Conservation (phyloP, 768 basidiomycete genomes). For the Rubroboletus pulcherrimus region DNA sequence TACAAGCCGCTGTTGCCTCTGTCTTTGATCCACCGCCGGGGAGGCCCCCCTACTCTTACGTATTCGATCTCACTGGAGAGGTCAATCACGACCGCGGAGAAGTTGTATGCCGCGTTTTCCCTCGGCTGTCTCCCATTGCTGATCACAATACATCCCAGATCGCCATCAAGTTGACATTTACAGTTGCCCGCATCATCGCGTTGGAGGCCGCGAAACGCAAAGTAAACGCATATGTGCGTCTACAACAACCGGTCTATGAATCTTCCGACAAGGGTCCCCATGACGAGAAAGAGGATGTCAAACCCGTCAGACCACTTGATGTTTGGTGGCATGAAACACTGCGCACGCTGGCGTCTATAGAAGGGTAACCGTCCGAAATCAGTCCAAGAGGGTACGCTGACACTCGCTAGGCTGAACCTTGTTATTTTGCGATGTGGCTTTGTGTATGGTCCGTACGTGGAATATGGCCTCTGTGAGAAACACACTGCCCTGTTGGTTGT, state of each 20-base stretch:
- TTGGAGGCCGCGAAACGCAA: conserved; percentile 76
- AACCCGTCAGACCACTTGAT: conserved; percentile 66
- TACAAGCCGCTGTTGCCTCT: conserved; percentile 59
- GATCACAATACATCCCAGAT: conserved; percentile 45
- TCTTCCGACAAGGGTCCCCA: conserved; percentile 60
- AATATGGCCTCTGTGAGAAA: conserved; percentile 61
- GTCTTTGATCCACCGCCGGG: conserved; percentile 72
- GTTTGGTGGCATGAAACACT: conserved; percentile 89
- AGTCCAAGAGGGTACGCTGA: background rate
- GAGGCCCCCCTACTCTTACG: conserved; percentile 66
- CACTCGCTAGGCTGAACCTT: conserved; percentile 61
- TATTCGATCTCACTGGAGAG: conserved; percentile 86
- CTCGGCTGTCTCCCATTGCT: background rate
- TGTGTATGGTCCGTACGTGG: conserved; percentile 78
- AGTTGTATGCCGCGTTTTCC: conserved; percentile 44
- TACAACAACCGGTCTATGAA: conserved; percentile 78
- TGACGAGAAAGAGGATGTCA: conserved; percentile 70
- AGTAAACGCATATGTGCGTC: conserved; percentile 73
- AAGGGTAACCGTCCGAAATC: conserved; percentile 45
- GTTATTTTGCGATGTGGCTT: conserved; percentile 74
- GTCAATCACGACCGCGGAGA: conserved; percentile 71
- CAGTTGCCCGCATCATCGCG: conserved; percentile 63
- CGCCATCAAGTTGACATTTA: conserved; percentile 72
- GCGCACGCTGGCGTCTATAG: conserved; percentile 68
- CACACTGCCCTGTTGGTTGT: conserved; percentile 5